A percentile compares a stretch with the other conserved stretches of the same genome.
phyloP scores from a whole-genome alignment of 371 early-diverging fungal genomes.

The Saksenaea vasiformis region DNA sequence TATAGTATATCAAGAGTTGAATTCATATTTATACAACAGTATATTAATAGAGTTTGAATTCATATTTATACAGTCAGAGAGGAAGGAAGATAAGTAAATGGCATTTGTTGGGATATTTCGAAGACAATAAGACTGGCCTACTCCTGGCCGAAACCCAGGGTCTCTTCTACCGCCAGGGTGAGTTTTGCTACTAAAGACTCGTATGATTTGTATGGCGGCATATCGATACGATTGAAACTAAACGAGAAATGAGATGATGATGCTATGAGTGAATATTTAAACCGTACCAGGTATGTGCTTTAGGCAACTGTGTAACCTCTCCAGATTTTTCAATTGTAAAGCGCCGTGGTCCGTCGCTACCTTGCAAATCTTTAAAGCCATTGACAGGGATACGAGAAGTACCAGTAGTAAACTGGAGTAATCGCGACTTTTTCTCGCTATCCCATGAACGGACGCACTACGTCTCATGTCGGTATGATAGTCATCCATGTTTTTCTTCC shows the following conservation, averaged over 20 bases:
- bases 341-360: slow-evolving; percentile 93
- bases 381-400: slow-evolving; percentile 98
- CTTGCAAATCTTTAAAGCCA: slow-evolving; percentile 98
- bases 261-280: not conserved
- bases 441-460: slow-evolving; percentile 85
- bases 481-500: not conserved
- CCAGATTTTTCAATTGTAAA: slow-evolving; percentile 97
- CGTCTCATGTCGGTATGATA: not conserved
- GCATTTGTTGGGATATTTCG: not conserved
- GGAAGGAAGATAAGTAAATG: not conserved
- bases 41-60: not conserved
- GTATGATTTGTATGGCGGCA: slow-evolving; percentile 86
- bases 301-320: slow-evolving; percentile 82
- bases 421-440: slow-evolving; percentile 90
- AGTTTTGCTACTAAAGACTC: slow-evolving; percentile 78
- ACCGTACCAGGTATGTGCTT: slow-evolving; percentile 90
- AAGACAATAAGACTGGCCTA: slow-evolving; percentile 27
- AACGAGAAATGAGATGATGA: slow-evolving; percentile 2
- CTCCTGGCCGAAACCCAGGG: slow-evolving; percentile 83
- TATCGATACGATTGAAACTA: slow-evolving; percentile 94
- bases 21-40: too few relatives aligned
- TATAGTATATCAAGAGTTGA: too few relatives aligned
- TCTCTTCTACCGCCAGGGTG: slow-evolving; percentile 93
- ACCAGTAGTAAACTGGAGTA: slow-evolving; percentile 98
- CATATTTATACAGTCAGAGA: not conserved